Evolutionary conservation across 164 flowering plant species (phyloP), one percentile per base, ranked within the genome.

Genomic region (Sedum album): DNA sequence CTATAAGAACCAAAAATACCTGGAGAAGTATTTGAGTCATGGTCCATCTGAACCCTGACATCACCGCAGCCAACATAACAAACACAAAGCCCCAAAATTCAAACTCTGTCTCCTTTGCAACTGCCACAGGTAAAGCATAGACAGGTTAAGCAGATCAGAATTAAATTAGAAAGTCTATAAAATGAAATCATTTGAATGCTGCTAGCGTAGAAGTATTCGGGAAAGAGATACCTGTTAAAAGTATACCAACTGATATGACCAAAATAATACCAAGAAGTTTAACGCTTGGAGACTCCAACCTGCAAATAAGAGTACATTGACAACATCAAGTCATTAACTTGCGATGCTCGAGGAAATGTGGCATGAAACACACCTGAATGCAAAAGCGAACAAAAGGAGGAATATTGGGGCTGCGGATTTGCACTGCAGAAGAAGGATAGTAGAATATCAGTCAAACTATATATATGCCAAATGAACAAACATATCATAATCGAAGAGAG

Each of bases 1-100:
- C 6, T 20, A 66, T 39, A 42, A 44, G 15, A 68, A 72, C 28
- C 64, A 49, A 4, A 21, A n/a, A 68, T 69, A 92, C 99, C 94
- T 95, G 99, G 77, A 95, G 82, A 78, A 95, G 99, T 78, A 95
- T 88, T 78, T 95, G 99, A 73, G 96, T 91, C 97, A 92, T 95
- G 73, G 82, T 85, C 99, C 99, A 95, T 44, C 99, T 92, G 73
- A 95, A 95, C 13, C 99, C 99, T 74, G 99, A 90, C 99, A 95
- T 92, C 60, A 95, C 93, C 75, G 99, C 90, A 74, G 99, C 97
- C 73, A 95, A 88, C 93, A 90, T 95, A 33, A 95, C 97, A 80
- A 95, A 88, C 64, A 90, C 66, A 75, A 95, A 95, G 42, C 99
- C 99, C 97, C 92, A 92, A 72, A 95, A 79, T 61, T 92, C 88